Conservation (phyloP, 768 basidiomycete species). For the Podaxis mareebaensis region DNA sequence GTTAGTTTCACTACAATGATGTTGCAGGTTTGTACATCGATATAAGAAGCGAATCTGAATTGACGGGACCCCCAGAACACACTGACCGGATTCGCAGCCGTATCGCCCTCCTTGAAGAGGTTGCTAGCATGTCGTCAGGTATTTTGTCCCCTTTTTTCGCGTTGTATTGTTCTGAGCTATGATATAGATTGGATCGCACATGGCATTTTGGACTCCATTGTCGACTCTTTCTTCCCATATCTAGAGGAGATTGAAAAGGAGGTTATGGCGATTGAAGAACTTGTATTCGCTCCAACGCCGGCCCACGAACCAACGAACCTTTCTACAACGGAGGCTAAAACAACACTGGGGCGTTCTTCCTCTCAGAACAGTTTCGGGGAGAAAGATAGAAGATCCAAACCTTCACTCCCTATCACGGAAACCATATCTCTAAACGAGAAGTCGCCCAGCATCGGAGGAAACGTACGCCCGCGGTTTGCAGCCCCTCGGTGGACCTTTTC, state of each 20-base stretch:
- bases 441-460: slow-evolving; percentile 21
- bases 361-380: background rate
- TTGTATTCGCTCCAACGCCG: slow-evolving; percentile 48
- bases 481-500: slow-evolving; percentile 34
- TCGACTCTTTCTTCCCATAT: slow-evolving; percentile 90
- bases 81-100: slow-evolving; percentile 72
- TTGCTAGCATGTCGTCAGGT: slow-evolving; percentile 74
- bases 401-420: slow-evolving; percentile 16
- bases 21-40: slow-evolving; percentile 1
- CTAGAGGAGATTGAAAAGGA: slow-evolving; percentile 81
- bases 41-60: background rate
- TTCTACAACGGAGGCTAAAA: background rate
- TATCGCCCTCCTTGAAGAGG: slow-evolving; percentile 62
- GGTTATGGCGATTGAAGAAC: slow-evolving; percentile 72
- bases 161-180: background rate
- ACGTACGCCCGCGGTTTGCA: slow-evolving; percentile 32
- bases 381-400: background rate
- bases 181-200: slow-evolving; percentile 89
- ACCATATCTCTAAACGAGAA: slow-evolving; percentile 23
- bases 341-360: background rate
- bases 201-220: slow-evolving; percentile 88
- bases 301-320: background rate
- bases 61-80: slow-evolving; percentile 58
- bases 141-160: slow-evolving; percentile 19
- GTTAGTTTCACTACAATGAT: slow-evolving; percentile 29